Base-by-base conservation (phyloP, 2,329 filamentous ascomycete genomes). In the Tolypocladium sp. region DNA sequence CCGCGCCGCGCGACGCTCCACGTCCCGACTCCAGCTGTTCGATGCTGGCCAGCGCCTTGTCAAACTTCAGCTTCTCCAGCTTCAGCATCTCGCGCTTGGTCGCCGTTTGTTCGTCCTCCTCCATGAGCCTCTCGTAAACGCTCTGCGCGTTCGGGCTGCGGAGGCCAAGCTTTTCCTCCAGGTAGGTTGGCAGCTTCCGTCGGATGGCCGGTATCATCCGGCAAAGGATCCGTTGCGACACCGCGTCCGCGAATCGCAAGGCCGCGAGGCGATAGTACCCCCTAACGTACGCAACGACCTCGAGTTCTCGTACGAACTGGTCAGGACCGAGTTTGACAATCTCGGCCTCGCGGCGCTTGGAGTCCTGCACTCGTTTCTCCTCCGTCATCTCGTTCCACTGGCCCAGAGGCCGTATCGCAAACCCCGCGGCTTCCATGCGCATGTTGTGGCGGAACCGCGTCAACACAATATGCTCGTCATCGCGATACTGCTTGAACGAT, bases 231-330 rank as follows among this genome's bases (percentile, higher is more conserved):
- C 78, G 74, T 30, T 82, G 74, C 1, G 76, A 72, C 8, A 78
- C 73, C 2, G 73, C 70, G 58, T 92, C 88, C 0, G 84, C 77
- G 64, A 91, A 88, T 1, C 88, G 81, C 40, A 79, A 73, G 0
- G 84, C 81, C 0, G 89, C 87, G 5, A 87, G 81, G 54, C 83
- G 78, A 67, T 92, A 92, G 69, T 91, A 92, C 0, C 82, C 87
- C 0, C 86, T 77, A 52, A 90, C 79, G 4, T 84, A 84, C 0
- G 85, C 79, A 0, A 88, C 81, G 0, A 88, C 82, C 10, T 80
- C 76, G 0, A 92, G 70, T 66, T 91, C 88, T 0, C 74, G 71
- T 1, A 76, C 68, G 63, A 84, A 91, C 0, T 77, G 75, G 64
- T 91, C 88, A 0, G 74, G 69, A 0, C 79, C 79, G 13, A 90